Evolutionary conservation across 441 rosid species (phyloP).

Genomic region (Mallotus repandus): DNA sequence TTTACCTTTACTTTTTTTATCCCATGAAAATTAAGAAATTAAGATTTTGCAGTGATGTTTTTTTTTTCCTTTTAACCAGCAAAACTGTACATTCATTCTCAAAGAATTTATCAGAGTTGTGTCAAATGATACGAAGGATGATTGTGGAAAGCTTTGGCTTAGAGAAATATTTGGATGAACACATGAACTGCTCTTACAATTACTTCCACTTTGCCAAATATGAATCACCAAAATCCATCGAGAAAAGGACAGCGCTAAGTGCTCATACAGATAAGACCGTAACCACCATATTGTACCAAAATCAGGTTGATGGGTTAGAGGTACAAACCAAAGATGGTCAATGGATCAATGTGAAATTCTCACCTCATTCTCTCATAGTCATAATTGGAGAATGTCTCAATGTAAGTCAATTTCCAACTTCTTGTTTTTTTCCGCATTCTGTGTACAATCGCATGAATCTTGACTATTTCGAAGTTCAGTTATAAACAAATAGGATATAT

Average conservation of each 20-base stretch:
- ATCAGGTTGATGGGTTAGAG: conserved; percentile 33
- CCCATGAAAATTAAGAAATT: too few species aligned
- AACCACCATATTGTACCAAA: conserved; percentile 32
- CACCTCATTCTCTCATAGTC: conserved; percentile 4
- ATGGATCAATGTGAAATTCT: conserved; percentile 23
- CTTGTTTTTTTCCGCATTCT: too few species aligned
- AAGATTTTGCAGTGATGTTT: neutral
- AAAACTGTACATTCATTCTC: conserved; percentile 23
- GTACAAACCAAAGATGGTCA: conserved; percentile 30
- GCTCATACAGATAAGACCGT: conserved; percentile 36
- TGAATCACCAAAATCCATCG: conserved; percentile 26
- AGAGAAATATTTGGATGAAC: conserved; percentile 32
- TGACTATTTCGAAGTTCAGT: too few species aligned
- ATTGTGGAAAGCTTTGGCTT: conserved; percentile 34
- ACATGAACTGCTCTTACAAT: conserved; percentile 29
- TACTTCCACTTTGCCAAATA: conserved; percentile 28
- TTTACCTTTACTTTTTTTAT: too few species aligned
- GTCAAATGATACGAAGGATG: conserved; percentile 28
- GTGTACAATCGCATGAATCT: too few species aligned
- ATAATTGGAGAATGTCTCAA: conserved; percentile 25
- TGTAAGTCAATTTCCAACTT: conserved; percentile 4
- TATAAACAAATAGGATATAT: too few species aligned
- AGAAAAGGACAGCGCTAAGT: conserved; percentile 24
- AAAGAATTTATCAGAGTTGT: conserved; percentile 22
- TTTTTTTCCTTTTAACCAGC: conserved; percentile 12